A percentile compares a stretch with the other conserved stretches of the same genome.
Conservation (phyloP, 2,329 filamentous ascomycete species). For the Aspergillus amoenus region DNA sequence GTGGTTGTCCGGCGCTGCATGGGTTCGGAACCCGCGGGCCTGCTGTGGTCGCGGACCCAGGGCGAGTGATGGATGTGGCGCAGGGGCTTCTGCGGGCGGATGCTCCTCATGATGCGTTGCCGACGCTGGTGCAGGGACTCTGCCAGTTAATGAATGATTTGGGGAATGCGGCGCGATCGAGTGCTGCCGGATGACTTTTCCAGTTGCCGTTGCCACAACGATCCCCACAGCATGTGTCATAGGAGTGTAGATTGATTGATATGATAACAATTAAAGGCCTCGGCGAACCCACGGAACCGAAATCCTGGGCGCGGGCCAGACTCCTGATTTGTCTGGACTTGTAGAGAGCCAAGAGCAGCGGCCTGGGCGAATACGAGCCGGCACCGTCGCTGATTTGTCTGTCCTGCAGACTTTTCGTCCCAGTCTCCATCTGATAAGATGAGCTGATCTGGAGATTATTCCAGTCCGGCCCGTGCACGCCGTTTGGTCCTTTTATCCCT, state of each 20-base stretch:
- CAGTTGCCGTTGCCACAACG: too few relatives aligned
- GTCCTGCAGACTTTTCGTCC: neutral
- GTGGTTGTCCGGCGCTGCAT: slow-evolving; percentile 54
- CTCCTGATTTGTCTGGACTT: neutral
- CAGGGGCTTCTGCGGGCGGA: slow-evolving; percentile 58
- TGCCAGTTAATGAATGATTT: slow-evolving; percentile 55
- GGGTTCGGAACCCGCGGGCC: slow-evolving; percentile 27
- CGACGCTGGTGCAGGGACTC: slow-evolving; percentile 65
- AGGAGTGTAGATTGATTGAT: too few relatives aligned
- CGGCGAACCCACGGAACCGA: neutral
- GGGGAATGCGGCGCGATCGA: slow-evolving; percentile 19
- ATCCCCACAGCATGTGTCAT: too few relatives aligned
- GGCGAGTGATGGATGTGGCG: slow-evolving; percentile 58
- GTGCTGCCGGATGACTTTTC: too few relatives aligned
- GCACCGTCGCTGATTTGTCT: neutral
- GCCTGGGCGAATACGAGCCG: neutral
- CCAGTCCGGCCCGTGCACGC: too few relatives aligned
- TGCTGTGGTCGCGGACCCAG: slow-evolving; percentile 54
- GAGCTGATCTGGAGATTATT: neutral
- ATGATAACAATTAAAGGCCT: too few relatives aligned
- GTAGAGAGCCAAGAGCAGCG: neutral
- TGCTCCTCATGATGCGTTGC: slow-evolving; percentile 53
- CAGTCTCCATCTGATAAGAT: slow-evolving; percentile 9
- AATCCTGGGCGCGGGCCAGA: neutral
- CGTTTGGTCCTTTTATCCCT: neutral